Evolutionary conservation across 2,329 filamentous ascomycete species (phyloP).

Genomic region (Penicillium sp.): DNA sequence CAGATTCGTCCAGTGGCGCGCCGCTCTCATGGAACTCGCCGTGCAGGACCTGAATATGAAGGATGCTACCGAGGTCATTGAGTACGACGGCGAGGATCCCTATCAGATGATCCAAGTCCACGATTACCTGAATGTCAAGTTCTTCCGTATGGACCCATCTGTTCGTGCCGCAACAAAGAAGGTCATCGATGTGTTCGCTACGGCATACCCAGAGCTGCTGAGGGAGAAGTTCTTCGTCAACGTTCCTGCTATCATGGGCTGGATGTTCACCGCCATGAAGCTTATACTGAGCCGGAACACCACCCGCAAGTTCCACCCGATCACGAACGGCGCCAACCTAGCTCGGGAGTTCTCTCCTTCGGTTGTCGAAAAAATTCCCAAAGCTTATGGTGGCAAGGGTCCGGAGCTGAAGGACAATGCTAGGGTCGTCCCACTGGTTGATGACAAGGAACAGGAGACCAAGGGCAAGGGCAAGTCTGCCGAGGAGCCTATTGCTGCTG

Average conservation of each 20-base stretch:
- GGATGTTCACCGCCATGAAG: constrained; percentile 74
- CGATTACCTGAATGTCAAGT: constrained; percentile 85
- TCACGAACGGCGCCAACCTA: constrained; percentile 69
- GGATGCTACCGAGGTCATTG: constrained; percentile 67
- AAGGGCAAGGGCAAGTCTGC: constrained; percentile 3
- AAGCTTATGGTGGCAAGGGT: constrained; percentile 75
- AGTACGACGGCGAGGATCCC: constrained; percentile 63
- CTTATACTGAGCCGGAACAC: constrained; percentile 70
- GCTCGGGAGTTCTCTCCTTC: constrained; percentile 54
- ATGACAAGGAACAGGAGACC: constrained; percentile 15
- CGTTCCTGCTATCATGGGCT: constrained; percentile 86
- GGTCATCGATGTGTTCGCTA: constrained; percentile 76
- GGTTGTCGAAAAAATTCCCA: constrained; percentile 65
- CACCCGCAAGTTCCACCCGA: constrained; percentile 74
- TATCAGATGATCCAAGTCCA: constrained; percentile 93
- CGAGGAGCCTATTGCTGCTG: constrained; percentile 3
- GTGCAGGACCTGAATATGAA: constrained; percentile 70
- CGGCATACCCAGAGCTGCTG: constrained; percentile 84
- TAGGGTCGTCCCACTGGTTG: constrained; percentile 30
- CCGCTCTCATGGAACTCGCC: constrained; percentile 85
- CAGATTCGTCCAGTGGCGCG: constrained; percentile 86
- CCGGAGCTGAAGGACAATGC: constrained; percentile 44
- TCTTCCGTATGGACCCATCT: constrained; percentile 74
- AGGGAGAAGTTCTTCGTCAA: constrained; percentile 95
- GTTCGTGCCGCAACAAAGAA: constrained; percentile 74